Evolutionary conservation across 306 rosid genomes (phyloP), one percentile per base, ranked within the genome.

Genomic region (Cucumis sativus): DNA sequence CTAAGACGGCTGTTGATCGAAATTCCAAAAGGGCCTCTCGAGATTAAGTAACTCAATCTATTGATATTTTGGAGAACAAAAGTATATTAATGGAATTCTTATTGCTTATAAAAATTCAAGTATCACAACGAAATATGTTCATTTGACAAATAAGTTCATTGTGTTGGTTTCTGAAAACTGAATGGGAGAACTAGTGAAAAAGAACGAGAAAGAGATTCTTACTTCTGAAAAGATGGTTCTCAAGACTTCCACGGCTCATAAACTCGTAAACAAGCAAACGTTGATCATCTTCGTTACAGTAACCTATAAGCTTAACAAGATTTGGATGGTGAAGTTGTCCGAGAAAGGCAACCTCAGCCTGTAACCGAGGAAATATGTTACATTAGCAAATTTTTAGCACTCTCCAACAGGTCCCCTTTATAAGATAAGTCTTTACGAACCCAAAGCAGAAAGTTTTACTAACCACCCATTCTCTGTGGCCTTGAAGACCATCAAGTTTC

Each of bases 391-490:
- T 11, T 56, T 37, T 56, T 35, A 76, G 69, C 69, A 41, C 88
- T 86, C 89, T 54, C 61, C 61, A 35, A 52, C 47, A 52, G 21
- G 77, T 30, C 25, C 45, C 63, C 77, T 73, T 28, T 33, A 73
- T 15, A 70, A 49, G 60, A 30, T 17, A 15, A 25, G 56, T 49
- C 60, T 49, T 30, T 52, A 73, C 45, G 41, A 73, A 73, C 47
- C 62, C 77, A 73, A 90, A 80, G 87, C 86, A 87, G 84, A 91
- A 86, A 88, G 84, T 82, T 82, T 83, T 88, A 94, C 97, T 94
- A 88, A 94, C 98, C 97, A 91, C 90, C 98, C 98, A 94, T 90
- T 94, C 98, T 90, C 98, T 91, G 82, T 94, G 98, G 81, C 98
- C 98, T 76, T 94, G 98, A 69, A 94, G 98, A 61, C 96, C 98